Evolutionary conservation across 495 filamentous ascomycete genomes (phyloP), one percentile per base, ranked within the genome.

Genomic region (Penicillium turbatum): DNA sequence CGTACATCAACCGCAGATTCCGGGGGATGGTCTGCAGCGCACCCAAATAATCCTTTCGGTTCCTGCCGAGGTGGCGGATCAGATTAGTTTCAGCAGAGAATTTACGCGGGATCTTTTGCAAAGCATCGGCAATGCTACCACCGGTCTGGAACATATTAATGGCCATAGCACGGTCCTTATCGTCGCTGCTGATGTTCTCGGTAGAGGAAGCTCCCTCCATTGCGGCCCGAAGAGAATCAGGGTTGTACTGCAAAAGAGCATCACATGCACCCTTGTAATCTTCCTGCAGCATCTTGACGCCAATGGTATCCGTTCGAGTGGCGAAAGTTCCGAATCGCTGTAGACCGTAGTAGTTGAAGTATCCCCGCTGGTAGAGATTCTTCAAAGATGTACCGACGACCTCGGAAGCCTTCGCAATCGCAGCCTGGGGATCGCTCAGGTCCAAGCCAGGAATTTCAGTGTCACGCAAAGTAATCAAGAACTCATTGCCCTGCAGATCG

Each of bases 321-420:
- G 79, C 69, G 67, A 90, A 92, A 3, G 89, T 87, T 21, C 93
- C 93, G 59, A 98, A 98, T 11, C 93, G 84, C 71, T 98, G 93
- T 2, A 97, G 81, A 12, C 93, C 93, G 54, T 87, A 98, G 73
- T 97, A 97, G 68, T 98, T 97, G 67, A 97, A 83, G 71, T 95
- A 98, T 0, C 93, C 93, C 12, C 82, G 72, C 39, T 80, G 66
- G 46, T 70, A 68, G 8, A 91, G 74, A 26, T 76, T 73, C 41
- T 71, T 62, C 38, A 87, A 68, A 6, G 83, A 73, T 2, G 74
- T 62, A 11, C 69, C 71, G 5, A 97, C 76, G 36, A 86, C 68
- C 6, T 79, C 71, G 11, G 82, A 65, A 6, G 75, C 76, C 40
- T 74, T 73, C 12, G 67, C 48, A 51, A 59, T 58, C 50, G 56